These are phyloP conservation scores for Penicillium occitanis DNA, from an alignment of 2,329 filamentous ascomycete species.

Conservation along the genomic window DNA sequence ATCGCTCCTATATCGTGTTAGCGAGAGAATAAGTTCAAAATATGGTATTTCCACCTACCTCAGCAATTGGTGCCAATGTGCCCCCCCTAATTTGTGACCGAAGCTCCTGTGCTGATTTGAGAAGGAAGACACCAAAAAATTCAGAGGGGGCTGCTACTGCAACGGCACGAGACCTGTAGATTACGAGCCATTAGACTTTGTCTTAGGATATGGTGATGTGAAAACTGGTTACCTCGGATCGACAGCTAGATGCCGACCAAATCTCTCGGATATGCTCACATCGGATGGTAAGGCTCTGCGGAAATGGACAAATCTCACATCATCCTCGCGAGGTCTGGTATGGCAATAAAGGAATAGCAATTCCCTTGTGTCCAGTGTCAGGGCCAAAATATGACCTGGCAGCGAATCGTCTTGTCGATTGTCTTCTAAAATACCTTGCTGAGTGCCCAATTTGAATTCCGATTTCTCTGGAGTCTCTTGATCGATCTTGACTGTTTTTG, in stretches of 20 bases:
- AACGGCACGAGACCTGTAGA: slow-evolving; percentile 54
- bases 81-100: slow-evolving; percentile 51
- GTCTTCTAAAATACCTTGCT: slow-evolving; percentile 17
- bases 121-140: slow-evolving; percentile 69
- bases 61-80: slow-evolving; percentile 61
- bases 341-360: slow-evolving; percentile 73
- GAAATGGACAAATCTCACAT: slow-evolving; percentile 61
- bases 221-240: slow-evolving; percentile 66
- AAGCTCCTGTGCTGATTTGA: slow-evolving; percentile 59
- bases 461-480: slow-evolving; percentile 41
- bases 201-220: not conserved
- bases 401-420: slow-evolving; percentile 35
- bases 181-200: not conserved
- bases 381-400: slow-evolving; percentile 77
- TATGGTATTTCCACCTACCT: slow-evolving; percentile 37
- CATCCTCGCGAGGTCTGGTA: slow-evolving; percentile 30
- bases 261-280: slow-evolving; percentile 53
- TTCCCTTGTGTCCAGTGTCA: slow-evolving; percentile 72
- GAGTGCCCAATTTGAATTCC: slow-evolving; percentile 30
- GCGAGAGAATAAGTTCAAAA: not conserved
- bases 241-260: slow-evolving; percentile 69
- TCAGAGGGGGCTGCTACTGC: slow-evolving; percentile 70
- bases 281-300: slow-evolving; percentile 60
- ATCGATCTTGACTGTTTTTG: slow-evolving; percentile 67
- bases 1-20: slow-evolving; percentile 41